A percentile compares a stretch with the other conserved stretches of the same genome.
These are phyloP conservation scores for Phytophthora fragariaefolia DNA, from an alignment of 352 stramenopile species.

Conservation along the genomic window DNA sequence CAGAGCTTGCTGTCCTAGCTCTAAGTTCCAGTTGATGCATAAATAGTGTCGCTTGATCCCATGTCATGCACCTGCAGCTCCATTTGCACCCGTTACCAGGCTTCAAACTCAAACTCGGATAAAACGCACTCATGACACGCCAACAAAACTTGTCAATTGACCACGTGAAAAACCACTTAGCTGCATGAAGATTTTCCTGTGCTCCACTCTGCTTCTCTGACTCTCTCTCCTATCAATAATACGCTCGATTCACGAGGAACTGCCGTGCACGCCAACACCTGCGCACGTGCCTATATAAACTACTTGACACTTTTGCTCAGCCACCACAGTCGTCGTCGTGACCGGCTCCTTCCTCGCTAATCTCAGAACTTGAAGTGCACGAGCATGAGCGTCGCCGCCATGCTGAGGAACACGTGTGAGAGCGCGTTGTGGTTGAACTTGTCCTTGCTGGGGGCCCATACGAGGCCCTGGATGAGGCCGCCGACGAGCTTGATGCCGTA, in stretches of 20 bases:
- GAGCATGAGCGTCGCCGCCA: constrained; percentile 86
- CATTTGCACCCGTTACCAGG: constrained; percentile 18
- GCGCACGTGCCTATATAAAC: constrained; percentile 33
- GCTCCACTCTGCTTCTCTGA: constrained; percentile 21
- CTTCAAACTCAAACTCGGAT: background rate
- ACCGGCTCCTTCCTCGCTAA: background rate
- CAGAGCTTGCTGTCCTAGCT: too few species aligned
- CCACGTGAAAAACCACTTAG: constrained; percentile 28
- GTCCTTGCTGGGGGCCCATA: constrained; percentile 82
- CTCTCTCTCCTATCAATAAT: constrained; percentile 36
- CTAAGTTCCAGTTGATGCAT: constrained; percentile 9
- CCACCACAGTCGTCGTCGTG: constrained; percentile 1
- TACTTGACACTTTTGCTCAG: constrained; percentile 15
- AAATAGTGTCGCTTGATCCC: constrained; percentile 18
- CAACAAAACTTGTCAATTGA: constrained; percentile 33
- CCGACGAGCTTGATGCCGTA: constrained; percentile 82
- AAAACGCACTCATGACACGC: background rate
- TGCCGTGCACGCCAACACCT: background rate
- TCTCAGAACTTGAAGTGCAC: constrained; percentile 79
- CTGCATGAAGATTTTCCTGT: constrained; percentile 36
- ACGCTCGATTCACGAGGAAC: constrained; percentile 8
- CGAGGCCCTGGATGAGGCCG: constrained; percentile 81
- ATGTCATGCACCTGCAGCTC: background rate
- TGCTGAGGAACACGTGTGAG: constrained; percentile 85
- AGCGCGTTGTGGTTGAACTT: constrained; percentile 92